These are phyloP conservation scores for Isochrysis galbana DNA, from an alignment of 78 protist genomes.

Conservation along the genomic window DNA sequence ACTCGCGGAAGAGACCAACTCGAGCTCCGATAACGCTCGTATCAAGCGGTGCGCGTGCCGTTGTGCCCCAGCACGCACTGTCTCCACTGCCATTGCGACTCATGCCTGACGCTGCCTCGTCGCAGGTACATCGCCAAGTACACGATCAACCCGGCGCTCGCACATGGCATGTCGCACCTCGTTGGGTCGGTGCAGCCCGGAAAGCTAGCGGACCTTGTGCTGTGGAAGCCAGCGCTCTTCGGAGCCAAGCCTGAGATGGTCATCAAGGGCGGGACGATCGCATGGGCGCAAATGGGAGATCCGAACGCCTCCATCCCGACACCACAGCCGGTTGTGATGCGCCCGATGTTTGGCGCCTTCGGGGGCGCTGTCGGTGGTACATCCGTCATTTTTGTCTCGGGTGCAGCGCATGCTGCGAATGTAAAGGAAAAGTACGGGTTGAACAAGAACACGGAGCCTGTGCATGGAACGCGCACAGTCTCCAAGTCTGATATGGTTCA, in stretches of 20 bases:
- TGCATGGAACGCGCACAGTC: constrained; percentile 14
- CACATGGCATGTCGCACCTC: constrained; percentile 50
- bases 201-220: constrained; percentile 41
- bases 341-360: constrained; percentile 51
- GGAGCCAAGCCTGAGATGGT: constrained; percentile 60
- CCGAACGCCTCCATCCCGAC: constrained; percentile 66
- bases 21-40: constrained; percentile 17
- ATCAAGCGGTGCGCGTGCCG: constrained; percentile 16
- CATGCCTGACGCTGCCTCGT: too few species aligned
- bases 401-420: neutral
- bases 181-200: constrained; percentile 32
- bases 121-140: constrained; percentile 52
- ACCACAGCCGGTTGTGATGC: constrained; percentile 62
- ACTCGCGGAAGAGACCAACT: neutral
- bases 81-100: too few species aligned
- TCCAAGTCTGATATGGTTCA: constrained; percentile 48
- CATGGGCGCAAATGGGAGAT: constrained; percentile 59
- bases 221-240: constrained; percentile 50
- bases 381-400: constrained; percentile 37
- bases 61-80: neutral
- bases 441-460: constrained; percentile 30
- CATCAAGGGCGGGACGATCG: constrained; percentile 49
- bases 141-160: constrained; percentile 60
- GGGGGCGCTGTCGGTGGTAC: neutral
- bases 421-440: constrained; percentile 17